Evolutionary conservation across 305 asterid genomes (phyloP), one percentile per base, ranked within the genome.

Genomic region (Caryopteris hybrid): DNA sequence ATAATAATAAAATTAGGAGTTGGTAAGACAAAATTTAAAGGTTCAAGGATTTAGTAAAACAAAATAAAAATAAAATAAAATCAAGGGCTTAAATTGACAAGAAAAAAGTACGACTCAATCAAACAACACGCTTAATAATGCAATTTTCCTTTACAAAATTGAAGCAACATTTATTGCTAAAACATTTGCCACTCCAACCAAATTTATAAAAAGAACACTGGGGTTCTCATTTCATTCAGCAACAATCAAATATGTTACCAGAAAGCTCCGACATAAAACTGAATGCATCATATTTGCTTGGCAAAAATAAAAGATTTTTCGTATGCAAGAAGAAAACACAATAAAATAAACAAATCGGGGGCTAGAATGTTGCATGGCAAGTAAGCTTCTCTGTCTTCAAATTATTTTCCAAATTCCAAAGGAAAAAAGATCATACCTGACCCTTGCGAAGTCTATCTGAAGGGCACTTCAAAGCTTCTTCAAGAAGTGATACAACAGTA

Each of bases 371-470:
- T 14, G 22, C 25, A 29, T 54, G 23, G 43, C 22, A 18, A 46
- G 21, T 14, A 38, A 57, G 33, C 22, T 20, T 21, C 5, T 0
- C 10, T 9, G 6, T 52, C 13, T 61, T 14, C 7, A 0, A 68
- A 38, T 20, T 12, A n/a, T n/a, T 72, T 23, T 57, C 61, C 23
- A 29, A 48, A 31, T 45, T 42, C 39, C 2, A 14, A 23, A n/a
- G 2, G 33, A 38, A 20, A 43, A 45, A 47, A 63, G 29, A 58
- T 25, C 74, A 46, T 84, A 94, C 99, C 96, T 94, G 98, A 48
- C 99, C 99, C 77, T 94, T 94, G 72, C 98, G 96, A 73, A 91
- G 98, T 80, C 97, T 81, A 78, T 91, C 99, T 0, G 96, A 91
- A 34, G 96, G 98, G 80, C 99, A 94, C 73, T 83, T 92, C 68